phyloP scores from a whole-genome alignment of 2,329 filamentous ascomycete genomes.

The Alternaria dauci region DNA sequence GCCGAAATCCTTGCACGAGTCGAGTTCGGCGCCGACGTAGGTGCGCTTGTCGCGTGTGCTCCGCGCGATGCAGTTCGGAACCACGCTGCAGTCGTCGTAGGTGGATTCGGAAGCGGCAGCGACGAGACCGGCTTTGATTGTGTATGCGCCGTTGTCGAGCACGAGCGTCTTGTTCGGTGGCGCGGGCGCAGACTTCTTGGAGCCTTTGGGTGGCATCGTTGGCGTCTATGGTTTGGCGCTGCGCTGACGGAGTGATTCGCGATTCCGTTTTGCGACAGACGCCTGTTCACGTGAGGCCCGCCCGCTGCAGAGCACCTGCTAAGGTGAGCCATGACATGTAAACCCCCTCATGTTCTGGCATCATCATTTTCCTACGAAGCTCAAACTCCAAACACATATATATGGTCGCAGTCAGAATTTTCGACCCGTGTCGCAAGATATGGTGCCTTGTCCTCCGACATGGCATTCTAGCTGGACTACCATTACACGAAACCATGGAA shows the following conservation, averaged over 20 bases:
- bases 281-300: constrained; percentile 18
- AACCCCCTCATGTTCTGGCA: background rate
- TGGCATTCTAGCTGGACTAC: background rate
- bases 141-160: constrained; percentile 92
- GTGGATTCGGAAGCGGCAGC: constrained; percentile 33
- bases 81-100: constrained; percentile 65
- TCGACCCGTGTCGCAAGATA: background rate
- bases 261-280: background rate
- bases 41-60: constrained; percentile 76
- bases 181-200: constrained; percentile 34
- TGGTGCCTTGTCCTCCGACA: background rate
- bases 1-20: constrained; percentile 84
- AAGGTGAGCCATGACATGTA: background rate
- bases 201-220: constrained; percentile 46
- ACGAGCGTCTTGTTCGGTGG: constrained; percentile 69
- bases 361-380: background rate
- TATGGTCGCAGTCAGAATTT: background rate
- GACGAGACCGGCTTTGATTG: constrained; percentile 86
- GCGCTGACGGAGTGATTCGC: constrained; percentile 2
- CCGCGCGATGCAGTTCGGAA: constrained; percentile 90
- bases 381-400: background rate
- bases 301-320: background rate
- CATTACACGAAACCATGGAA: background rate
- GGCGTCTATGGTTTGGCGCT: background rate
- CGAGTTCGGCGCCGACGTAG: constrained; percentile 81